phyloP scores from a whole-genome alignment of 192 early-diverging fungal genomes.

The Jimgerdemannia lactiflua region DNA sequence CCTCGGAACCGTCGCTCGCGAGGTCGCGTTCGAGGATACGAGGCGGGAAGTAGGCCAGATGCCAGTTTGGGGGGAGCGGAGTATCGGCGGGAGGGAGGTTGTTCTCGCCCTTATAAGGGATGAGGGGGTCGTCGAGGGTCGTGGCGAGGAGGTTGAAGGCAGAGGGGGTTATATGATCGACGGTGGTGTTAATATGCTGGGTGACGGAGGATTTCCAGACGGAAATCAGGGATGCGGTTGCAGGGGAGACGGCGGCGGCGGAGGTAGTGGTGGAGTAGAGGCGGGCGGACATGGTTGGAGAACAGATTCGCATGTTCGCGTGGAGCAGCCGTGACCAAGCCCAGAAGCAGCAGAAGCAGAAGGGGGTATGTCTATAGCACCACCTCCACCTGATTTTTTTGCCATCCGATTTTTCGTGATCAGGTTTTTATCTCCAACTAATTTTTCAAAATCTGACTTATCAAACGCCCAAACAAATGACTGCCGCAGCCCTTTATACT shows the following conservation, averaged over 20 bases:
- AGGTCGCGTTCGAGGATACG: slow-evolving; percentile 60
- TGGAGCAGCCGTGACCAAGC: too few species aligned
- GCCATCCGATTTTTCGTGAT: too few species aligned
- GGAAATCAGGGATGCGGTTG: slow-evolving; percentile 5
- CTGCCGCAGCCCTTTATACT: too few species aligned
- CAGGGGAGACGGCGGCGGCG: neutral
- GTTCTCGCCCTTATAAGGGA: neutral
- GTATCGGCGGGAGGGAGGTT: slow-evolving; percentile 38
- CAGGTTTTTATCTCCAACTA: too few species aligned
- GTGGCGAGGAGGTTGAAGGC: slow-evolving; percentile 34
- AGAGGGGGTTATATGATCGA: slow-evolving; percentile 15
- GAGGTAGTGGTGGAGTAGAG: neutral
- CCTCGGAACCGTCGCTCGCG: slow-evolving; percentile 81
- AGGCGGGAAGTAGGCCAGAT: slow-evolving; percentile 82
- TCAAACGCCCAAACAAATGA: too few species aligned
- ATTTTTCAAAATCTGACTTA: too few species aligned
- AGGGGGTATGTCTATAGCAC: too few species aligned
- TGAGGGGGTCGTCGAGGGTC: slow-evolving; percentile 21
- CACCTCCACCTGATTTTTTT: too few species aligned
- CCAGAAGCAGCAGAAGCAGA: too few species aligned
- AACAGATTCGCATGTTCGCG: too few species aligned
- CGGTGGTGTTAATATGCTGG: slow-evolving; percentile 1
- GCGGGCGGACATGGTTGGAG: neutral
- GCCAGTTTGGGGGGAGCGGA: slow-evolving; percentile 66
- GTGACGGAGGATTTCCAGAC: slow-evolving; percentile 11